Percentiles rank a stretch among this genome's conserved stretches.
These are phyloP conservation scores for Paecilomyces sp. DNA, from an alignment of 2,329 filamentous ascomycete genomes.

Conservation along the genomic window DNA sequence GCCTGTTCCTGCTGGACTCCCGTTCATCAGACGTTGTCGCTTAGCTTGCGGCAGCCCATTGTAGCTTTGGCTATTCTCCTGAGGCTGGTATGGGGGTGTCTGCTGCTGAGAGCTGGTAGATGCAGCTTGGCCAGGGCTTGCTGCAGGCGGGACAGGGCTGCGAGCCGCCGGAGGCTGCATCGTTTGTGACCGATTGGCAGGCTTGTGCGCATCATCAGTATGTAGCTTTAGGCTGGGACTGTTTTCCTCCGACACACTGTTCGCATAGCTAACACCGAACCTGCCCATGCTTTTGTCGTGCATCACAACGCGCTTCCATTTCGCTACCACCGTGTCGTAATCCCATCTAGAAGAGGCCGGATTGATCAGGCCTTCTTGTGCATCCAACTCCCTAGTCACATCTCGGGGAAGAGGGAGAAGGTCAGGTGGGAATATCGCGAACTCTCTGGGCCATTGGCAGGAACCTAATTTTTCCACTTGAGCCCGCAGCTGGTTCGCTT, in stretches of 20 bases:
- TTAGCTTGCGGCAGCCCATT: slow-evolving; percentile 20
- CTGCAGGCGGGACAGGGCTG: slow-evolving; percentile 6
- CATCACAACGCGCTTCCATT: slow-evolving; percentile 43
- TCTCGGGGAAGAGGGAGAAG: slow-evolving; percentile 32
- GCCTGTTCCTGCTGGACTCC: slow-evolving; percentile 5
- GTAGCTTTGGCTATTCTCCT: slow-evolving; percentile 15
- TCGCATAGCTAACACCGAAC: slow-evolving; percentile 22
- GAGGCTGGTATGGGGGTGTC: slow-evolving; percentile 21
- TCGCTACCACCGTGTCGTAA: slow-evolving; percentile 40
- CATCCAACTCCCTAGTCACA: slow-evolving; percentile 30
- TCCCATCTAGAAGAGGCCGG: slow-evolving; percentile 36
- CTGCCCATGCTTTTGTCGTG: slow-evolving; percentile 37
- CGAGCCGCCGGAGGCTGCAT: slow-evolving; percentile 3
- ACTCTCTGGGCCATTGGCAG: slow-evolving; percentile 43
- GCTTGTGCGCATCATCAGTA: slow-evolving; percentile 6
- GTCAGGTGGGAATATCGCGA: slow-evolving; percentile 41
- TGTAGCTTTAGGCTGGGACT: slow-evolving; percentile 6
- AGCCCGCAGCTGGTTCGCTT: slow-evolving; percentile 41
- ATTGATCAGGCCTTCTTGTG: slow-evolving; percentile 26
- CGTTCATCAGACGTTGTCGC: slow-evolving; percentile 31
- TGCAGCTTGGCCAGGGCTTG: slow-evolving; percentile 5
- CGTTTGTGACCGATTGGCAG: background rate
- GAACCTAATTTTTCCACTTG: slow-evolving; percentile 40
- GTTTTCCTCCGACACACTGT: slow-evolving; percentile 11
- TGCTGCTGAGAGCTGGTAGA: slow-evolving; percentile 11